A percentile compares a stretch with the other conserved stretches of the same genome.
These are phyloP conservation scores for Gynostemma pentaphyllum DNA, from an alignment of 306 rosid genomes.

Conservation along the genomic window DNA sequence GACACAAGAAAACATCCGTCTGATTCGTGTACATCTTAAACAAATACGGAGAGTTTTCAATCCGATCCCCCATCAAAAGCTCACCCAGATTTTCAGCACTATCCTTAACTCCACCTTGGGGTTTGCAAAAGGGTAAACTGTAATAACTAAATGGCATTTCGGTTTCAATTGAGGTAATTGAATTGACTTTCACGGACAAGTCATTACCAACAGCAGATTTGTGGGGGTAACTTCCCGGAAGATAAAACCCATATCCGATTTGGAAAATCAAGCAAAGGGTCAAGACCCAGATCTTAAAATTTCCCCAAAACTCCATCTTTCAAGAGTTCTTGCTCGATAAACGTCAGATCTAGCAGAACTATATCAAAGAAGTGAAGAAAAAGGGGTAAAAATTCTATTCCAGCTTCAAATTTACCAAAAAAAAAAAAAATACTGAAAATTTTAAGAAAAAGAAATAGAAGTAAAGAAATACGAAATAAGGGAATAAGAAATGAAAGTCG, in stretches of 20 bases:
- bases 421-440: not conserved
- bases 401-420: constrained; percentile 4
- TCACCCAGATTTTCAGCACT: constrained; percentile 98
- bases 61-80: constrained; percentile 95
- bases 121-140: constrained; percentile 75
- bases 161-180: constrained; percentile 82
- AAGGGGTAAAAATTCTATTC: not conserved
- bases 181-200: constrained; percentile 72
- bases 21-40: constrained; percentile 63
- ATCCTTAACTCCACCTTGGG: constrained; percentile 70
- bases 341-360: constrained; percentile 66
- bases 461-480: not conserved
- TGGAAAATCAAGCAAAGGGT: constrained; percentile 41
- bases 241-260: constrained; percentile 61
- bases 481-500: constrained; percentile 6
- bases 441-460: not conserved
- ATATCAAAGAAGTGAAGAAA: constrained; percentile 12
- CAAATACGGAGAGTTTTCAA: constrained; percentile 79
- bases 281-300: constrained; percentile 38
- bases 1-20: constrained; percentile 61
- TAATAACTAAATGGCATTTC: constrained; percentile 90
- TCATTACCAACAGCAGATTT: constrained; percentile 43
- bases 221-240: constrained; percentile 87
- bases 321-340: constrained; percentile 9
- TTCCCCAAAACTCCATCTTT: constrained; percentile 44